phyloP scores from a whole-genome alignment of 371 early-diverging fungal species.

The Mortierella sp. region DNA sequence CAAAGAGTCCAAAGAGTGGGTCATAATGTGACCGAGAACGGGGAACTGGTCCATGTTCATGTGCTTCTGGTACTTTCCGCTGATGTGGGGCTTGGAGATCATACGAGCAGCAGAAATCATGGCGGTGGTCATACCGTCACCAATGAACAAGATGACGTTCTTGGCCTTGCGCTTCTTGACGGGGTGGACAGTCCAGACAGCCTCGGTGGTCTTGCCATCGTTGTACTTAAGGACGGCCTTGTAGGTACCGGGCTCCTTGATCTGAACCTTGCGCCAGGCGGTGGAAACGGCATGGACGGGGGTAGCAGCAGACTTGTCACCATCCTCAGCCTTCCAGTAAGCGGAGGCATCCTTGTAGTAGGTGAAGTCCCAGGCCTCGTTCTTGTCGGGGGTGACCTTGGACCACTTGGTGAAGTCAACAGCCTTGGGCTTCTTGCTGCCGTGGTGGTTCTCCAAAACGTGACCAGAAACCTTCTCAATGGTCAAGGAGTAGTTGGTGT shows the following conservation, averaged over 20 bases:
- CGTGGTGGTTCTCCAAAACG: constrained; percentile 46
- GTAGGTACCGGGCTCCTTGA: constrained; percentile 71
- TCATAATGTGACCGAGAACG: constrained; percentile 75
- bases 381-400: constrained; percentile 50
- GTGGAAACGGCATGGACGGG: constrained; percentile 68
- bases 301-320: constrained; percentile 50
- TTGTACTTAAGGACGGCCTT: constrained; percentile 54
- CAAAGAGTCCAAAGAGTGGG: constrained; percentile 79
- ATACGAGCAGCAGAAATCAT: constrained; percentile 75
- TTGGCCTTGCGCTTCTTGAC: constrained; percentile 75
- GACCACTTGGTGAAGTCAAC: constrained; percentile 62
- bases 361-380: constrained; percentile 68
- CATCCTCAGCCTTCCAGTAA: constrained; percentile 58
- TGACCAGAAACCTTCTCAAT: constrained; percentile 57
- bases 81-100: constrained; percentile 66
- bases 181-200: constrained; percentile 64
- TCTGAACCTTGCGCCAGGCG: constrained; percentile 68
- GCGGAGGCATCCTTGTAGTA: constrained; percentile 69
- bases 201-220: constrained; percentile 60
- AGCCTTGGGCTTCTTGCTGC: constrained; percentile 32
- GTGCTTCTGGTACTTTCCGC: constrained; percentile 69
- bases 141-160: constrained; percentile 80
- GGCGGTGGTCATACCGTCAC: constrained; percentile 78
- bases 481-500: constrained; percentile 61
- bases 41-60: constrained; percentile 75